phyloP scores from a whole-genome alignment of 2,329 filamentous ascomycete species.

The Trichophyton mentagrophytes region DNA sequence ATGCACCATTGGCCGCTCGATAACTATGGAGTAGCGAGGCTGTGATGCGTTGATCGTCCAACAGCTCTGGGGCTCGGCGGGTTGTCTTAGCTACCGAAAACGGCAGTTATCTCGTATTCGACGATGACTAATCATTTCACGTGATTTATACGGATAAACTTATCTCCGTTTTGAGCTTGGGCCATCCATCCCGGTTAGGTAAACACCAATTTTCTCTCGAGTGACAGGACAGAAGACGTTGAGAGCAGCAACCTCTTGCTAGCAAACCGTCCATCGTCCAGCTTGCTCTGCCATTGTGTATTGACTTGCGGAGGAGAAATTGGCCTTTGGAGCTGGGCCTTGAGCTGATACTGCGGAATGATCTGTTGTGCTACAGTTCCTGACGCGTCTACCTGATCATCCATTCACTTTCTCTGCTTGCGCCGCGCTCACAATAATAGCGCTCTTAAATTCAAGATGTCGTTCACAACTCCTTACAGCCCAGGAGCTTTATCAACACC shows the following conservation, averaged over 20 bases:
- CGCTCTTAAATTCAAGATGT: constrained; percentile 15
- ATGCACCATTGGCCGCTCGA: not conserved
- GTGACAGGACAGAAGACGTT: too few relatives aligned
- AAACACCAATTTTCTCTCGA: not conserved
- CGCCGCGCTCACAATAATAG: not conserved
- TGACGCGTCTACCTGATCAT: not conserved
- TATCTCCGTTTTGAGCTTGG: not conserved
- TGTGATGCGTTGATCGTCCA: not conserved
- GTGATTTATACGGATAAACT: not conserved
- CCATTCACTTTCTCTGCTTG: not conserved
- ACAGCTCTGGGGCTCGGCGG: not conserved
- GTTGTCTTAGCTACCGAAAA: not conserved
- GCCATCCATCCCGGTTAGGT: not conserved
- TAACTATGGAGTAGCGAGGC: not conserved
- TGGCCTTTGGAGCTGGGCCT: not conserved
- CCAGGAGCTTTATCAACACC: constrained; percentile 30
- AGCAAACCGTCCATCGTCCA: not conserved
- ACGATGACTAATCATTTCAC: not conserved
- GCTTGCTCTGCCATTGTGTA: not conserved
- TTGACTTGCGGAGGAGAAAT: too few relatives aligned
- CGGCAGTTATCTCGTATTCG: not conserved
- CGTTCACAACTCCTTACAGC: constrained; percentile 25
- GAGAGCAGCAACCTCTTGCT: too few relatives aligned
- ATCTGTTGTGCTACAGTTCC: not conserved
- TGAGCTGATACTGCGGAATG: not conserved